Evolutionary conservation across 306 rosid species (phyloP).

Genomic region (Alnus glutinosa): DNA sequence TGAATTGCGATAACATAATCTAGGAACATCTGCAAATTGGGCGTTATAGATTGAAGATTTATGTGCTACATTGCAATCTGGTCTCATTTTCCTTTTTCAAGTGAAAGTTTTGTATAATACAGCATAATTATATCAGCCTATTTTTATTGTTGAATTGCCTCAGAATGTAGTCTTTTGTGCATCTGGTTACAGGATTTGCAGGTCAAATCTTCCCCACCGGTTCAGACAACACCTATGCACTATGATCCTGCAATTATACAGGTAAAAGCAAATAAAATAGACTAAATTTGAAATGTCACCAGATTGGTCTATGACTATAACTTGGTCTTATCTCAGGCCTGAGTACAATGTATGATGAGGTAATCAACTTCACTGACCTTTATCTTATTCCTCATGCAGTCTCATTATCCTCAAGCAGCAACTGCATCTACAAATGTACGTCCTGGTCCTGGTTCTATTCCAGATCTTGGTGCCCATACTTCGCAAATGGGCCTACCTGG

Average conservation of each 20-base stretch:
- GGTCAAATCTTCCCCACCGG: slow-evolving; percentile 28
- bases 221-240: slow-evolving; percentile 19
- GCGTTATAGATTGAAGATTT: neutral
- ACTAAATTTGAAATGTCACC: neutral
- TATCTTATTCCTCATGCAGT: slow-evolving; percentile 7
- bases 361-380: neutral
- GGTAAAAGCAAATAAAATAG: slow-evolving; percentile 8
- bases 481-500: slow-evolving; percentile 22
- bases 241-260: slow-evolving; percentile 32
- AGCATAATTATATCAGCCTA: neutral
- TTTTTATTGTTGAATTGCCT: neutral
- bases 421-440: slow-evolving; percentile 16
- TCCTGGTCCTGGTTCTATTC: slow-evolving; percentile 18
- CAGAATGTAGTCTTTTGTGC: neutral
- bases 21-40: neutral
- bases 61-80: neutral
- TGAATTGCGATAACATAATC: neutral
- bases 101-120: neutral
- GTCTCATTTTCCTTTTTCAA: neutral
- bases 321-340: neutral
- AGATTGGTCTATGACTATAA: neutral
- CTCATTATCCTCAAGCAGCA: slow-evolving; percentile 26
- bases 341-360: neutral
- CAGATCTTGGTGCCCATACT: slow-evolving; percentile 18
- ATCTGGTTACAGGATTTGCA: slow-evolving; percentile 29